These are phyloP conservation scores for Ganoderma resinaceum DNA, from an alignment of 1,284 basidiomycete genomes.

Conservation along the genomic window DNA sequence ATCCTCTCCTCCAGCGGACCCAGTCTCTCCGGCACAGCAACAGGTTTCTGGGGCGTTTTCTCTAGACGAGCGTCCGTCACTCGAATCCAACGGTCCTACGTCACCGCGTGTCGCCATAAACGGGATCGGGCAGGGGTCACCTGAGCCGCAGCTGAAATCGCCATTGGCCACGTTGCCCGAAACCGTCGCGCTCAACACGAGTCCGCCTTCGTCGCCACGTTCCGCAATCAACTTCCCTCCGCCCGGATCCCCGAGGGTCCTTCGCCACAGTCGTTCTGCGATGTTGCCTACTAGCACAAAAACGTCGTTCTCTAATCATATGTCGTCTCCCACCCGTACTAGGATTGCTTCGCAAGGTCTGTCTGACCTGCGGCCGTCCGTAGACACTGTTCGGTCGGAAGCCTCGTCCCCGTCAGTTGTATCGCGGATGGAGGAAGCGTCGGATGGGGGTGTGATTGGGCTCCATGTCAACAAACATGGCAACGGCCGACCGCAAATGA, in stretches of 20 bases:
- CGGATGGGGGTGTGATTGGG: constrained; percentile 13
- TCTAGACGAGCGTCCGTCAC: constrained; percentile 17
- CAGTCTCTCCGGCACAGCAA: constrained; percentile 21
- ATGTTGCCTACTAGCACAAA: constrained; percentile 30
- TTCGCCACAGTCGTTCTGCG: constrained; percentile 39
- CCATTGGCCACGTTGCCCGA: constrained; percentile 26
- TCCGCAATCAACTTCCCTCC: constrained; percentile 21
- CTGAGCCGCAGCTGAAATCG: constrained; percentile 20
- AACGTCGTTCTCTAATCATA: constrained; percentile 18
- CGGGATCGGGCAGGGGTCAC: constrained; percentile 16
- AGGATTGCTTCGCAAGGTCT: constrained; percentile 21
- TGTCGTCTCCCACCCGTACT: constrained; percentile 14
- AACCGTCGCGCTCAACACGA: constrained; percentile 18
- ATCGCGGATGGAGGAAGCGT: constrained; percentile 10
- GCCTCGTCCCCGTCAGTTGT: constrained; percentile 13
- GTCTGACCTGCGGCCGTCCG: constrained; percentile 20
- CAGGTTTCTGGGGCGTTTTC: constrained; percentile 24
- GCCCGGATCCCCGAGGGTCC: constrained; percentile 22
- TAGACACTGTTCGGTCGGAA: constrained; percentile 22
- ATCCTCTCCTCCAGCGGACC: constrained; percentile 29
- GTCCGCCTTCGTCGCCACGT: constrained; percentile 32
- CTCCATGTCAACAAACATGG: constrained; percentile 25
- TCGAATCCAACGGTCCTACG: neutral
- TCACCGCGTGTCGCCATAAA: constrained; percentile 8
- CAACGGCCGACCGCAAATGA: constrained; percentile 15